A percentile compares a stretch with the other conserved stretches of the same genome.
Evolutionary conservation across 2,329 filamentous ascomycete genomes (phyloP).

Genomic region (Fusarium sp.): DNA sequence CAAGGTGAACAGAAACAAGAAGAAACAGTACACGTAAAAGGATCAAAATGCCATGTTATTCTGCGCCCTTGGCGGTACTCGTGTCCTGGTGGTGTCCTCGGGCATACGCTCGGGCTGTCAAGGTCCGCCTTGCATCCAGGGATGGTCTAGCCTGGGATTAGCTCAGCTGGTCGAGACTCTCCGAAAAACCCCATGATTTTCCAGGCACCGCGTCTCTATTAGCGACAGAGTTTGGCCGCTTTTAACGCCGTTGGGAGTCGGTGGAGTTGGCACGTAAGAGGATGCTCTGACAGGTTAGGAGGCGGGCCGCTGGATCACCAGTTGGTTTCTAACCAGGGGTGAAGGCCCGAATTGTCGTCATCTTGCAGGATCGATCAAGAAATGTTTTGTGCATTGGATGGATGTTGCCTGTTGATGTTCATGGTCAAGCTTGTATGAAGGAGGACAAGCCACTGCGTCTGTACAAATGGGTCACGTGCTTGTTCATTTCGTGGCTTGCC

Average conservation of each 20-base stretch:
- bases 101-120: conserved; percentile 1
- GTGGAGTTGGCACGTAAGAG: neutral
- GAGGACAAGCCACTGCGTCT: neutral
- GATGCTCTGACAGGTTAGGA: neutral
- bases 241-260: neutral
- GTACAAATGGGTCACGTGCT: neutral
- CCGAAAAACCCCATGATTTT: neutral
- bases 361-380: neutral
- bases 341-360: neutral
- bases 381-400: neutral
- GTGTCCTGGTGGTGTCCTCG: neutral
- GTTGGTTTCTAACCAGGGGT: neutral
- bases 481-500: neutral
- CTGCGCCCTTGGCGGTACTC: neutral
- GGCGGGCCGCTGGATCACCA: neutral
- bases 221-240: neutral
- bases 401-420: neutral
- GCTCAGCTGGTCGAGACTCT: neutral
- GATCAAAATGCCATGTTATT: neutral
- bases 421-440: neutral
- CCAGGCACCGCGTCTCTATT: neutral
- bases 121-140: neutral
- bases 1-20: neutral
- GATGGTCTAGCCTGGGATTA: neutral
- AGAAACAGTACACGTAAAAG: neutral